Conservation (phyloP, 2,329 filamentous ascomycete genomes). For the Penicillium sp. region DNA sequence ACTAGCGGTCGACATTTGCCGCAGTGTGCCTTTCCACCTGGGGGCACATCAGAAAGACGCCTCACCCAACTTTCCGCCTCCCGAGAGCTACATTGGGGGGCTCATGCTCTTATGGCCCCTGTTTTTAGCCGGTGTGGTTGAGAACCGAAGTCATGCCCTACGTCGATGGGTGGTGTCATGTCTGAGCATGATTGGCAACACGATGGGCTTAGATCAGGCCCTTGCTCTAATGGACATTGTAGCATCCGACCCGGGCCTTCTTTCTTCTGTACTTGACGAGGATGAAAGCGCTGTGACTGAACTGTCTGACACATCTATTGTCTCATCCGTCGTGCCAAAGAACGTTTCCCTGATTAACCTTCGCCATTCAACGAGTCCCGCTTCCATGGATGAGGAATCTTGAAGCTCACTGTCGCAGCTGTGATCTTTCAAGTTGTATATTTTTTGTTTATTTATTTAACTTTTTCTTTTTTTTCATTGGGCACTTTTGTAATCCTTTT, state of each 20-base stretch:
- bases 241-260: constrained; percentile 23
- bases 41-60: constrained; percentile 19
- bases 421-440: background rate
- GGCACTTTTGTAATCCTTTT: too few relatives aligned
- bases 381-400: background rate
- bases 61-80: constrained; percentile 14
- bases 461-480: too few relatives aligned
- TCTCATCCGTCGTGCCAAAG: background rate
- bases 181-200: constrained; percentile 31
- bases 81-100: constrained; percentile 31
- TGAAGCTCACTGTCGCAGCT: background rate
- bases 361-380: constrained; percentile 1
- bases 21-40: constrained; percentile 35
- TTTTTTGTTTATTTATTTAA: background rate
- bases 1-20: constrained; percentile 35
- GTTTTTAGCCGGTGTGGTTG: constrained; percentile 33
- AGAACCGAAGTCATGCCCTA: constrained; percentile 24
- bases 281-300: constrained; percentile 18
- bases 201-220: constrained; percentile 38
- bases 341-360: constrained; percentile 3
- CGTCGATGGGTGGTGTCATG: constrained; percentile 32
- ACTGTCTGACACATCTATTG: background rate
- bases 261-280: constrained; percentile 18
- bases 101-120: constrained; percentile 37
- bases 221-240: constrained; percentile 34